A percentile compares a stretch with the other conserved stretches of the same genome.
phyloP scores from a whole-genome alignment of 1,139 yeast species.

The Pichia sp. region DNA sequence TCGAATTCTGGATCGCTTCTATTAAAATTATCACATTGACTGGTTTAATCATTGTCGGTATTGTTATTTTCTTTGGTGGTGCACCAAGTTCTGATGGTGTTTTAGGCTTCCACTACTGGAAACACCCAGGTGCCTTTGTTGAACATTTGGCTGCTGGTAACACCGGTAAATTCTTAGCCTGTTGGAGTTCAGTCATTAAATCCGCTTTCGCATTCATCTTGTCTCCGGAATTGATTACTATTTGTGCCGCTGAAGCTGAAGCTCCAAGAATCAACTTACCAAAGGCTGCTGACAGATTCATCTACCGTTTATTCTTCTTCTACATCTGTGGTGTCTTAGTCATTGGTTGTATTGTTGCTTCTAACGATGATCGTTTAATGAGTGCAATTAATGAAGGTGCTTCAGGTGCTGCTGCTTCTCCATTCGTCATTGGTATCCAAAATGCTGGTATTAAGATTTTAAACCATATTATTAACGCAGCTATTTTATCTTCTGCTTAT shows the following conservation, averaged over 20 bases:
- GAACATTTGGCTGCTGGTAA: conserved; percentile 45
- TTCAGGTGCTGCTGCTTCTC: conserved; percentile 42
- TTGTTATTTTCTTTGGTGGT: conserved; percentile 45
- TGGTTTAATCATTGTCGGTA: conserved; percentile 35
- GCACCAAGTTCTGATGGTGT: conserved; percentile 32
- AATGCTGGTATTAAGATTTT: conserved; percentile 35
- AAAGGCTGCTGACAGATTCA: conserved; percentile 45
- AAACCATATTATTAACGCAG: conserved; percentile 41
- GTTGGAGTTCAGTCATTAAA: conserved; percentile 64
- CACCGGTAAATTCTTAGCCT: conserved; percentile 69
- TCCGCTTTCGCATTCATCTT: conserved; percentile 74
- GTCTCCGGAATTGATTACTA: conserved; percentile 34
- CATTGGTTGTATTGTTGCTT: conserved; percentile 36
- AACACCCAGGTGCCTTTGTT: conserved; percentile 35
- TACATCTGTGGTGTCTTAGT: conserved; percentile 45
- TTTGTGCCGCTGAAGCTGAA: conserved; percentile 43
- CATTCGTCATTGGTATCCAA: conserved; percentile 50
- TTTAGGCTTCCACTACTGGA: conserved; percentile 40
- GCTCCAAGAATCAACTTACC: conserved; percentile 45
- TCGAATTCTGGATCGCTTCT: conserved; percentile 51
- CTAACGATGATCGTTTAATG: conserved; percentile 19
- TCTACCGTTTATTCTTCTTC: conserved; percentile 47
- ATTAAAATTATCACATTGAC: conserved; percentile 37
- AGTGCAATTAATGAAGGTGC: conserved; percentile 18
- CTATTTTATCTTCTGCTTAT: conserved; percentile 40